Percentiles rank a stretch among this genome's conserved stretches.
phyloP scores from a whole-genome alignment of 495 filamentous ascomycete species.

The Talaromyces wortmannii region DNA sequence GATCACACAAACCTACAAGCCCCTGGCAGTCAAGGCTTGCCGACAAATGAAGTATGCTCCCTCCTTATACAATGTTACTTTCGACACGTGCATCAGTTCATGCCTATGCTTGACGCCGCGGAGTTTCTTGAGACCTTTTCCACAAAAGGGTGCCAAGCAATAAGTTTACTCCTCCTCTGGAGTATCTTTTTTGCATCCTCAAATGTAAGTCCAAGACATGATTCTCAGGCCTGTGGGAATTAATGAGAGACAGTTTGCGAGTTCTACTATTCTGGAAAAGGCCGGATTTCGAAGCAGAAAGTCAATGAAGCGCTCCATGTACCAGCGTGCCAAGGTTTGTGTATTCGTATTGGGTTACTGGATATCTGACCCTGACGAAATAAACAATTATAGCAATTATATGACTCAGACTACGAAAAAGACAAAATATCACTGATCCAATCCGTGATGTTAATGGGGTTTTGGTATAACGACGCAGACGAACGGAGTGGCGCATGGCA shows the following conservation, averaged over 20 bases:
- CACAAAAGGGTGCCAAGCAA: slow-evolving; percentile 12
- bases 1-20: no score
- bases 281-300: slow-evolving; percentile 25
- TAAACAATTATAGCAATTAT: slow-evolving; percentile 30
- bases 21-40: no score
- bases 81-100: slow-evolving; percentile 28
- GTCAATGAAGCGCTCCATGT: slow-evolving; percentile 31
- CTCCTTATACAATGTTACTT: no score
- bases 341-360: not conserved
- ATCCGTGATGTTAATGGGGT: slow-evolving; percentile 28
- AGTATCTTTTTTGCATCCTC: slow-evolving; percentile 31
- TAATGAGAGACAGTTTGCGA: slow-evolving; percentile 14
- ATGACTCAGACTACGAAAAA: no score
- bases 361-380: not conserved
- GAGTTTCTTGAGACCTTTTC: slow-evolving; percentile 17
- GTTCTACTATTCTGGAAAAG: slow-evolving; percentile 19
- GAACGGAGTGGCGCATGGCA: slow-evolving; percentile 28
- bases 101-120: slow-evolving; percentile 31
- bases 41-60: no score
- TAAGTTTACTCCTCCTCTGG: slow-evolving; percentile 31
- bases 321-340: slow-evolving; percentile 27
- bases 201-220: slow-evolving; percentile 26
- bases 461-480: slow-evolving; percentile 30
- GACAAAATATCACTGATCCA: slow-evolving; percentile 30
- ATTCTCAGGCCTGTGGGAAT: no score